A percentile compares a stretch with the other conserved stretches of the same genome.
Evolutionary conservation across 352 stramenopile genomes (phyloP).

Genomic region (Phytophthora tubulina): DNA sequence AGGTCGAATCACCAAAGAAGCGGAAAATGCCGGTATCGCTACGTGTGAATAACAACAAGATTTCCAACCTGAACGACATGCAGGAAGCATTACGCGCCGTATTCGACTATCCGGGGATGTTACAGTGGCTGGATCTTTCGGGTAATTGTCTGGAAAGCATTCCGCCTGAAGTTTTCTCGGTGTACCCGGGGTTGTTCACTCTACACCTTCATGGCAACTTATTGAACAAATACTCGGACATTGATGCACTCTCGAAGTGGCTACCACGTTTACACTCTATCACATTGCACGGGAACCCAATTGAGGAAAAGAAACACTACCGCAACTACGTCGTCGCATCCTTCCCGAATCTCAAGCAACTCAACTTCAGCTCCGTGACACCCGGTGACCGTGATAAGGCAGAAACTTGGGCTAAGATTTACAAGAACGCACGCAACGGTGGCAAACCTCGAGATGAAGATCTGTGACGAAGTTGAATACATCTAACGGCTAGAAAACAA

Average conservation of each 20-base stretch:
- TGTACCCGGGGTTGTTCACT: slow-evolving; percentile 65
- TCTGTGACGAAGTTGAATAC: slow-evolving; percentile 11
- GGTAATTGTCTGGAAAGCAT: slow-evolving; percentile 60
- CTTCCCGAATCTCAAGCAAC: slow-evolving; percentile 71
- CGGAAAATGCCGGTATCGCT: slow-evolving; percentile 47
- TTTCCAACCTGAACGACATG: slow-evolving; percentile 61
- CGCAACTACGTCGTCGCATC: slow-evolving; percentile 81
- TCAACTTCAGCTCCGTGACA: slow-evolving; percentile 84
- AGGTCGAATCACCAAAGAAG: slow-evolving; percentile 17
- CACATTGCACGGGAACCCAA: slow-evolving; percentile 83
- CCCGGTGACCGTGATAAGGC: slow-evolving; percentile 70
- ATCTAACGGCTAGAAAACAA: neutral
- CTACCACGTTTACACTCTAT: slow-evolving; percentile 70
- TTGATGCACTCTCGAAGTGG: slow-evolving; percentile 57
- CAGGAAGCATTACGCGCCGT: slow-evolving; percentile 56
- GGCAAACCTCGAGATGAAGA: slow-evolving; percentile 23
- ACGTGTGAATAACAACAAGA: slow-evolving; percentile 76
- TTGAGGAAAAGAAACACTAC: slow-evolving; percentile 91
- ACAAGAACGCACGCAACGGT: slow-evolving; percentile 52
- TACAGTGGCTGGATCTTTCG: slow-evolving; percentile 79
- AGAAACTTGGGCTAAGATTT: slow-evolving; percentile 76
- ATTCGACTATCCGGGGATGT: slow-evolving; percentile 53
- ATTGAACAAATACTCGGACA: slow-evolving; percentile 69
- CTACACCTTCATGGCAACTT: slow-evolving; percentile 83
- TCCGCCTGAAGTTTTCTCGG: slow-evolving; percentile 45